phyloP scores from a whole-genome alignment of 192 early-diverging fungal species.

The Backusella westeae region DNA sequence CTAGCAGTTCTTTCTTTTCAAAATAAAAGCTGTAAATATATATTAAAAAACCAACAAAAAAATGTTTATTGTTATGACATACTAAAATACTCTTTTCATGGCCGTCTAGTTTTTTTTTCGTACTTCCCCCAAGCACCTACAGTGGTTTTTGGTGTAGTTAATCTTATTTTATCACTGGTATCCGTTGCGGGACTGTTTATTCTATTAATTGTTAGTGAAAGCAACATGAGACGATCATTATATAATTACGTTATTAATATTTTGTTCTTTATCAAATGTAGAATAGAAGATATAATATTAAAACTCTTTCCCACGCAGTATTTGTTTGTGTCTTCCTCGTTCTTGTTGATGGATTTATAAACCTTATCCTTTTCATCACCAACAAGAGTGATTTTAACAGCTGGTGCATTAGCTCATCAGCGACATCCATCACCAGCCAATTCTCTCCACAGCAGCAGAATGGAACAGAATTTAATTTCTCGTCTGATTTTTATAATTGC shows the following conservation, averaged over 20 bases:
- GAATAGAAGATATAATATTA: slow-evolving; percentile 19
- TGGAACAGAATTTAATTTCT: slow-evolving; percentile 23
- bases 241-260: neutral
- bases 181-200: neutral
- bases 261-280: neutral
- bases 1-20: slow-evolving; percentile 35
- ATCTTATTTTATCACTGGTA: slow-evolving; percentile 15
- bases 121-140: slow-evolving; percentile 2
- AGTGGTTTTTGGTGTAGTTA: slow-evolving; percentile 13
- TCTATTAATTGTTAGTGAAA: neutral
- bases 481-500: slow-evolving; percentile 37
- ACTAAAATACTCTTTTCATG: neutral
- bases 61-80: neutral
- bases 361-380: slow-evolving; percentile 32
- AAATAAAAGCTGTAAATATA: slow-evolving; percentile 26
- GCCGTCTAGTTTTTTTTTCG: slow-evolving; percentile 10
- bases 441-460: neutral
- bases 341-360: slow-evolving; percentile 28
- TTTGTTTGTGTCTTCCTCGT: slow-evolving; percentile 26
- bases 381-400: neutral
- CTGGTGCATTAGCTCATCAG: slow-evolving; percentile 10
- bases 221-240: neutral
- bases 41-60: neutral
- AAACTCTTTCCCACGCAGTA: slow-evolving; percentile 18
- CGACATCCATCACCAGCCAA: neutral